These are phyloP conservation scores for Lathyrus sativus DNA, from an alignment of 306 rosid genomes.

Conservation along the genomic window DNA sequence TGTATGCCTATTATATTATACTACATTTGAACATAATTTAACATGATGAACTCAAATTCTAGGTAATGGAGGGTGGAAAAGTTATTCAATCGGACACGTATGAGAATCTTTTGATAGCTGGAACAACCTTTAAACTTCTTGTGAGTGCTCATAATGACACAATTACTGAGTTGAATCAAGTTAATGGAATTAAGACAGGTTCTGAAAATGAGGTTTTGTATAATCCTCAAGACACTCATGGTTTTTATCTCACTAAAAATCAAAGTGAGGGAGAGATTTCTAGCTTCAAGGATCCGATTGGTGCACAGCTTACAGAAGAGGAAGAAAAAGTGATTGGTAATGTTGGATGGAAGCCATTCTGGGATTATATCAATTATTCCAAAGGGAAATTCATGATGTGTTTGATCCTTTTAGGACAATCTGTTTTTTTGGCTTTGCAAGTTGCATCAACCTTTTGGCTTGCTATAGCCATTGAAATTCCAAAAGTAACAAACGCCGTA, in stretches of 20 bases:
- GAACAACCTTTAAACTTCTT: constrained; percentile 75
- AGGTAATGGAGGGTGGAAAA: constrained; percentile 73
- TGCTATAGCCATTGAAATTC: constrained; percentile 63
- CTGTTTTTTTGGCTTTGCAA: constrained; percentile 53
- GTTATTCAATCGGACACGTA: constrained; percentile 69
- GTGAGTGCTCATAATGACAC: constrained; percentile 76
- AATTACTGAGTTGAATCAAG: constrained; percentile 42
- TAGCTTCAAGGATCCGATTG: constrained; percentile 35
- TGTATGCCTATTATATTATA: neutral
- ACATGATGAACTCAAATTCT: constrained; percentile 29
- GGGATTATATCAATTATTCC: constrained; percentile 59
- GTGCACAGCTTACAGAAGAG: constrained; percentile 66
- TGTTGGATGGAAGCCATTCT: constrained; percentile 68
- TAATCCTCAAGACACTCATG: no score
- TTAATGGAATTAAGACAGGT: constrained; percentile 35
- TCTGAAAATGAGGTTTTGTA: constrained; percentile 21
- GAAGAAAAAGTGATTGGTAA: constrained; percentile 74
- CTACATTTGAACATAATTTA: neutral
- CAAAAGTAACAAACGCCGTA: constrained; percentile 44
- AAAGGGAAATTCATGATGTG: constrained; percentile 46
- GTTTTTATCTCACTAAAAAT: constrained; percentile 6
- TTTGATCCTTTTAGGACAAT: constrained; percentile 33
- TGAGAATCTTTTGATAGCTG: constrained; percentile 61
- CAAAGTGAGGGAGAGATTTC: constrained; percentile 45
- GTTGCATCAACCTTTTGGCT: constrained; percentile 67